phyloP scores from a whole-genome alignment of 2,329 filamentous ascomycete species.

The Fusarium avenaceum region DNA sequence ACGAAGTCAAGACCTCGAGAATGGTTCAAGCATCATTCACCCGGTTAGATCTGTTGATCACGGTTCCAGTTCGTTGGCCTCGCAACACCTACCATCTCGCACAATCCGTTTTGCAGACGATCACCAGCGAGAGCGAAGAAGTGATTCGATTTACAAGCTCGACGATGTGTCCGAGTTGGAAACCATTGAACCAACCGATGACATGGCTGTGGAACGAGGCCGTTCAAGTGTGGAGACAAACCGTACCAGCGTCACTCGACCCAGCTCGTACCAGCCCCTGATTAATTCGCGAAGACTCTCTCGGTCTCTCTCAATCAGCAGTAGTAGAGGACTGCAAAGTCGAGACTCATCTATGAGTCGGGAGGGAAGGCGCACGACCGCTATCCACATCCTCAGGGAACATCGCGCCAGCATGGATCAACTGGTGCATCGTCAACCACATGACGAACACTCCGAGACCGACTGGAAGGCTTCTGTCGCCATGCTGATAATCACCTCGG shows the following conservation, averaged over 20 bases:
- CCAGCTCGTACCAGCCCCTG: not conserved
- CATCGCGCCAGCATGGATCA: not conserved
- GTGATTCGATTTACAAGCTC: conserved; percentile 15
- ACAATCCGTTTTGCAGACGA: conserved; percentile 52
- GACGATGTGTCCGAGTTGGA: not conserved
- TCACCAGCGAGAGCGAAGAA: not conserved
- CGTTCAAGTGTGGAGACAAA: not conserved
- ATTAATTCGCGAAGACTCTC: not conserved
- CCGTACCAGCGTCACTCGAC: not conserved
- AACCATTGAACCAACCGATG: not conserved
- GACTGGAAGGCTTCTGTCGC: conserved; percentile 59
- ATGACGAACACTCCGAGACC: not conserved
- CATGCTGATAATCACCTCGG: conserved; percentile 66
- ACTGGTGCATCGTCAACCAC: not conserved
- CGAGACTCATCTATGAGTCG: not conserved
- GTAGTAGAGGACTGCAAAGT: not conserved
- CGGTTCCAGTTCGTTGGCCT: not conserved
- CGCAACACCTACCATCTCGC: conserved; percentile 20
- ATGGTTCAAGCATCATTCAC: not conserved
- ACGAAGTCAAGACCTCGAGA: conserved; percentile 57
- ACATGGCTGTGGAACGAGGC: not conserved
- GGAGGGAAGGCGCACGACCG: not conserved
- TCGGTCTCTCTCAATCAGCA: not conserved
- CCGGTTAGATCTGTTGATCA: not conserved
- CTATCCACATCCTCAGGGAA: not conserved